Conservation (phyloP, 768 basidiomycete genomes). For the Pisolithus marmoratus region DNA sequence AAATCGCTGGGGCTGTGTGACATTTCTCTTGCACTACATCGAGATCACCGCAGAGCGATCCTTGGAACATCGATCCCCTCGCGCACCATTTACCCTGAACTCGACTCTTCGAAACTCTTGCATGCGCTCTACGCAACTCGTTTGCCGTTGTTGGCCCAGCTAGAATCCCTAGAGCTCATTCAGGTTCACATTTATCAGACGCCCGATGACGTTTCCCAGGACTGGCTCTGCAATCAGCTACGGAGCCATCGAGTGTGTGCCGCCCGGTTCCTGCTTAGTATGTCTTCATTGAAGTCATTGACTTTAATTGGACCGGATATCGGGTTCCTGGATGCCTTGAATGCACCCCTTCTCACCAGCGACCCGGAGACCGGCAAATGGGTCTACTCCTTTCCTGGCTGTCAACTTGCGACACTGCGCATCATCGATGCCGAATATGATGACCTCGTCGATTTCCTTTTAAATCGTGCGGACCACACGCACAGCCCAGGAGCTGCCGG, state of each 20-base stretch:
- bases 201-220: not conserved
- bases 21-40: not conserved
- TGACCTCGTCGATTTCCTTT: slow-evolving; percentile 1
- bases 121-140: not conserved
- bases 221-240: not conserved
- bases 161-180: slow-evolving; percentile 3
- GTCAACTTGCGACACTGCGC: not conserved
- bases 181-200: not conserved
- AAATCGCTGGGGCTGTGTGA: slow-evolving; percentile 3
- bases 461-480: not conserved
- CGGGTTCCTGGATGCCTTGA: slow-evolving; percentile 2
- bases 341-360: not conserved
- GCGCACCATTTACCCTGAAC: not conserved
- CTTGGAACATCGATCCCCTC: not conserved
- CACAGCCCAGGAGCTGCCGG: not conserved
- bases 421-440: not conserved
- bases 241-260: not conserved
- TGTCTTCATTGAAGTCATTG: slow-evolving; percentile 4
- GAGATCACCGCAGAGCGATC: not conserved
- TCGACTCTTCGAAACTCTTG: slow-evolving; percentile 3
- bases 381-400: not conserved
- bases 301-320: not conserved
- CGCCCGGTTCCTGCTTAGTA: slow-evolving; percentile 1
- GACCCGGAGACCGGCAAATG: not conserved
- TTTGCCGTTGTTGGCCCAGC: not conserved